Evolutionary conservation across 192 early-diverging fungal genomes (phyloP).

Genomic region (Backusella tuberculispora): DNA sequence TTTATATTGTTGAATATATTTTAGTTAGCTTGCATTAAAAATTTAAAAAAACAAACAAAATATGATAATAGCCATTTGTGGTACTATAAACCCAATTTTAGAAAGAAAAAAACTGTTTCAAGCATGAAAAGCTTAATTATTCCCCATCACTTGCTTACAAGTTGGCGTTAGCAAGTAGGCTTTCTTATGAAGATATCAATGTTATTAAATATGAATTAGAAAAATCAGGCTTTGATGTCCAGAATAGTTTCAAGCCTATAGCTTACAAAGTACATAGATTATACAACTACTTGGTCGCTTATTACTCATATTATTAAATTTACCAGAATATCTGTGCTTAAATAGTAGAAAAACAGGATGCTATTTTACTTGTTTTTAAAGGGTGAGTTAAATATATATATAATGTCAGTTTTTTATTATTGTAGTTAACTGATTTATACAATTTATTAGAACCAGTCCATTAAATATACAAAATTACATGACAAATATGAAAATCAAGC

Average conservation of each 20-base stretch:
- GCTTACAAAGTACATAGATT: slow-evolving; percentile 52
- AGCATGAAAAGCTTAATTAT: slow-evolving; percentile 37
- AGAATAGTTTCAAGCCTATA: slow-evolving; percentile 49
- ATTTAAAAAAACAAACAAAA: slow-evolving; percentile 2
- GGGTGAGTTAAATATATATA: no score
- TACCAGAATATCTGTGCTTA: slow-evolving; percentile 53
- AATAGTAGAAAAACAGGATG: slow-evolving; percentile 55
- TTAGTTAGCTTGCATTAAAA: not conserved
- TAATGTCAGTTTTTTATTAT: not conserved
- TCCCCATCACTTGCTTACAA: slow-evolving; percentile 48
- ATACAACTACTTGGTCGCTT: no score
- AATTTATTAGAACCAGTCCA: slow-evolving; percentile 44
- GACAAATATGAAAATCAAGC: slow-evolving; percentile 41
- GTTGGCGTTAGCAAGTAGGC: slow-evolving; percentile 45
- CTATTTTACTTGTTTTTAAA: slow-evolving; percentile 54
- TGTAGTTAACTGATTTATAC: no score
- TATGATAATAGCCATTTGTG: no score
- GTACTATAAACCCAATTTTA: not conserved
- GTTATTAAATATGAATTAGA: slow-evolving; percentile 52
- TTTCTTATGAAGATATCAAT: slow-evolving; percentile 52
- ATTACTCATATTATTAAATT: no score
- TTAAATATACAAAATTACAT: slow-evolving; percentile 54
- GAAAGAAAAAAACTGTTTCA: slow-evolving; percentile 23
- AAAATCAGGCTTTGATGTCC: slow-evolving; percentile 50
- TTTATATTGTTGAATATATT: not conserved